Evolutionary conservation across 345 rosid genomes (phyloP), one percentile per base, ranked within the genome.

Genomic region (Eucalyptus erythrocorys): DNA sequence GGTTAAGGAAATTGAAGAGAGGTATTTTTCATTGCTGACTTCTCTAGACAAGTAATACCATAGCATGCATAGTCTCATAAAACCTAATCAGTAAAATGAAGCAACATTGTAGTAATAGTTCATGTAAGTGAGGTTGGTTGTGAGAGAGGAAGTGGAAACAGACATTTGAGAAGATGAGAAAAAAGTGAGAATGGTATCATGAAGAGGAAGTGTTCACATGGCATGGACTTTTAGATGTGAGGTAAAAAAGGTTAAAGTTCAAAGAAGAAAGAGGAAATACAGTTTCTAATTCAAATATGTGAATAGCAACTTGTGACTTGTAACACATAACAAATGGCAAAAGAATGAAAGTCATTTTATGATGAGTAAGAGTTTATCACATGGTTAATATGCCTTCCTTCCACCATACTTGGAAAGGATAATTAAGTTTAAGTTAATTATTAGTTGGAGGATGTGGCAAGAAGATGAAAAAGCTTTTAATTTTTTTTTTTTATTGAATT

Each of bases 1-100:
- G 92, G 92, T 92, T 26, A 94, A 94, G 93, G 97, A 97, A 93
- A 92, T 94, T 85, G 99, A 96, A 91, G 95, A 96, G 90, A 96
- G 99, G 97, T 97, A 90, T 27, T 32, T 48, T 59, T 57, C 85
- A 49, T 88, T 85, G 50, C n/a, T 50, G 86, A 37, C 85, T 85
- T 19, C 43, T 89, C 48, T 48, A 1, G 51, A 53, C 55, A 48
- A 16, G 1, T 47, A 66, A 66, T 16, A 2, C 79, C 42, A 16
- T 66, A 34, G 42, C 42, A 66, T 66, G 6, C 79, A 66, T 61
- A 61, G 71, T 61, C 71, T 30, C 71, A 61, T 66, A 16, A 5
- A 66, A 32, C 76, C 13, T 32, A 15, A 16, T 17, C 79, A 66
- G 79, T 66, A 66, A 32, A 66, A 66, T 32, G 40, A 66, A 66